Percentiles rank a stretch among this genome's conserved stretches.
Conservation (phyloP, 2,329 filamentous ascomycete genomes). For the Bretziella fagacearum region DNA sequence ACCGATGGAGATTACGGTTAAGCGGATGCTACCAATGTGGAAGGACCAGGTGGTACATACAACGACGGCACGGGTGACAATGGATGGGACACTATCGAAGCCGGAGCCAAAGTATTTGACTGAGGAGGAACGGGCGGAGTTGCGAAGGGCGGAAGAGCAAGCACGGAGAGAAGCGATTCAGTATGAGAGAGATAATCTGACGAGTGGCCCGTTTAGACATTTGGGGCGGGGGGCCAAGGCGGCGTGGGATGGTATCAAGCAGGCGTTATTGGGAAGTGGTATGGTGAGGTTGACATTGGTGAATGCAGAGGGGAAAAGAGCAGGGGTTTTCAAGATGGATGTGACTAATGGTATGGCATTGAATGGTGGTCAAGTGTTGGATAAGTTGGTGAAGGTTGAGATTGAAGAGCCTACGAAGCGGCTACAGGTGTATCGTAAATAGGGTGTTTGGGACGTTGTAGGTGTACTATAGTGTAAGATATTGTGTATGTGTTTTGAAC, state of each 20-base stretch:
- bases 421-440: slow-evolving; percentile 10
- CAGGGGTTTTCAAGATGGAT: slow-evolving; percentile 38
- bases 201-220: slow-evolving; percentile 41
- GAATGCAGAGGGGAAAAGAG: slow-evolving; percentile 19
- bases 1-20: slow-evolving; percentile 35
- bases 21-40: slow-evolving; percentile 33
- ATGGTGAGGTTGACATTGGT: slow-evolving; percentile 18
- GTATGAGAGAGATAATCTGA: slow-evolving; percentile 37
- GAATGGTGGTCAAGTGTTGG: slow-evolving; percentile 40
- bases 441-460: background rate
- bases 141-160: slow-evolving; percentile 23
- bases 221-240: slow-evolving; percentile 25
- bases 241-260: slow-evolving; percentile 29
- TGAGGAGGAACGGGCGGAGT: slow-evolving; percentile 20
- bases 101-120: slow-evolving; percentile 25
- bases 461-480: background rate
- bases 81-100: slow-evolving; percentile 24
- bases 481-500: background rate
- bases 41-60: slow-evolving; percentile 27
- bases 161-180: slow-evolving; percentile 26
- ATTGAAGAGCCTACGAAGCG: slow-evolving; percentile 2
- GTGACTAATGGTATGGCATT: slow-evolving; percentile 39
- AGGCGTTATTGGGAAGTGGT: slow-evolving; percentile 24
- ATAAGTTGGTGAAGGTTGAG: slow-evolving; percentile 29
- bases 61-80: slow-evolving; percentile 21